Evolutionary conservation across 2,329 filamentous ascomycete species (phyloP).

Genomic region (Diaporthe vaccinii): DNA sequence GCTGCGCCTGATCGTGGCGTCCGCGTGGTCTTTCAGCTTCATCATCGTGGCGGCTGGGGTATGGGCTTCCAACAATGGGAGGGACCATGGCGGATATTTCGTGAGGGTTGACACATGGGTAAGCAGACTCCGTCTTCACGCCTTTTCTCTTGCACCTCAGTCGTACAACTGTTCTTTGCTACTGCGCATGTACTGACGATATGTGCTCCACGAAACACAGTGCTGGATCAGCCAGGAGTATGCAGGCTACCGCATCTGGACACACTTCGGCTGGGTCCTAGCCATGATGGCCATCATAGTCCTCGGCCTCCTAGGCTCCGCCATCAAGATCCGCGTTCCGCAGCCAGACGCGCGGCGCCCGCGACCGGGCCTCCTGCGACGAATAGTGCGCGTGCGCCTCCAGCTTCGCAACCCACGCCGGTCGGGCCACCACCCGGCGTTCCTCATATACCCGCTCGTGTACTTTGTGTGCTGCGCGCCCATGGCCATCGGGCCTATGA

Average conservation of each 20-base stretch:
- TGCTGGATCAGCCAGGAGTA: slow-evolving; percentile 37
- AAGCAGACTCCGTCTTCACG: neutral
- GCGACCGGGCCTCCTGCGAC: neutral
- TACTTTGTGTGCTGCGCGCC: slow-evolving; percentile 33
- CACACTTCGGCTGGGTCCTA: slow-evolving; percentile 34
- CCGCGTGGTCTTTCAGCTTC: slow-evolving; percentile 31
- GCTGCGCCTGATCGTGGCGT: slow-evolving; percentile 12
- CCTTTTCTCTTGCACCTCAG: rapidly evolving
- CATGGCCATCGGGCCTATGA: slow-evolving; percentile 33
- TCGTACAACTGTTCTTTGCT: rapidly evolving
- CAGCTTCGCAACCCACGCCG: slow-evolving; percentile 17
- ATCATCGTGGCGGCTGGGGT: slow-evolving; percentile 30
- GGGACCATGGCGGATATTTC: slow-evolving; percentile 27
- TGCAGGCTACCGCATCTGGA: slow-evolving; percentile 30
- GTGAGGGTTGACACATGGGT: slow-evolving; percentile 33
- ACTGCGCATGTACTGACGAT: neutral
- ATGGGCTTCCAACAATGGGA: slow-evolving; percentile 27
- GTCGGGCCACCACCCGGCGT: slow-evolving; percentile 30
- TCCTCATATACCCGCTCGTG: slow-evolving; percentile 32
- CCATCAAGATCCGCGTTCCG: neutral
- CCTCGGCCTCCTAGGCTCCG: neutral
- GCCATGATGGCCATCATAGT: slow-evolving; percentile 29
- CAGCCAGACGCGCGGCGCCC: neutral
- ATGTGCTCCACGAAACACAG: neutral
- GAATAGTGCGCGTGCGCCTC: neutral